Conservation (phyloP, 768 basidiomycete genomes). For the Royoungia palumana region DNA sequence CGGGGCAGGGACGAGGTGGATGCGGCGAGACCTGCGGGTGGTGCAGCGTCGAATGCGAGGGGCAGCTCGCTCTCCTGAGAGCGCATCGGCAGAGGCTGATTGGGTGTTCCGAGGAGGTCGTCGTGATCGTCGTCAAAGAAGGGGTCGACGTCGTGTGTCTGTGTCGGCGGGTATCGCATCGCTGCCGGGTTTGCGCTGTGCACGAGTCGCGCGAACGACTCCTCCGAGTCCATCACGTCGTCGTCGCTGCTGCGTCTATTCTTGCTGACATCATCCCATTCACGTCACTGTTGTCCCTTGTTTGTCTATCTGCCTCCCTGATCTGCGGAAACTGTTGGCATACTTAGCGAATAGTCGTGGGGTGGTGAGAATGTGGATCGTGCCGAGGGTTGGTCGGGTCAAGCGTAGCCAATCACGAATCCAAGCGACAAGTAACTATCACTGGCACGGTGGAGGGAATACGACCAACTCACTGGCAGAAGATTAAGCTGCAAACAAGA, state of each 20-base stretch:
- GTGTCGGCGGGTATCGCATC: constrained; percentile 51
- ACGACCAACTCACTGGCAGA: no score
- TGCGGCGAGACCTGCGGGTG: constrained; percentile 53
- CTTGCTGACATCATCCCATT: constrained; percentile 7
- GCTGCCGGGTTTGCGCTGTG: constrained; percentile 27
- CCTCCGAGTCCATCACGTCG: constrained; percentile 21
- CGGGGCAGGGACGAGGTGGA: constrained; percentile 43
- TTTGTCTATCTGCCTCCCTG: no score
- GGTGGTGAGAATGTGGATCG: no score
- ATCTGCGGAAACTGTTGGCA: no score
- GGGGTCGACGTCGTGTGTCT: constrained; percentile 52
- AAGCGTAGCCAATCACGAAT: no score
- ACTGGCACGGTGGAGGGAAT: no score
- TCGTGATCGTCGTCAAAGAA: constrained; percentile 82
- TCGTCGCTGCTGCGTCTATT: not conserved
- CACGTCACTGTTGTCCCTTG: constrained; percentile 9
- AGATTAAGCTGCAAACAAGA: no score
- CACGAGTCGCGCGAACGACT: constrained; percentile 29
- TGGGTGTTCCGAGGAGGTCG: constrained; percentile 30
- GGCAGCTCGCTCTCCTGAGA: constrained; percentile 52
- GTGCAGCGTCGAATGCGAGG: constrained; percentile 54
- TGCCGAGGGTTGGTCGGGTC: no score
- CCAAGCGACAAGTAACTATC: no score
- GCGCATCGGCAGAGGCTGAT: constrained; percentile 33
- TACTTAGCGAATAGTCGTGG: no score